phyloP scores from a whole-genome alignment of 2,329 filamentous ascomycete genomes.

The Trichothecium sympodiale region DNA sequence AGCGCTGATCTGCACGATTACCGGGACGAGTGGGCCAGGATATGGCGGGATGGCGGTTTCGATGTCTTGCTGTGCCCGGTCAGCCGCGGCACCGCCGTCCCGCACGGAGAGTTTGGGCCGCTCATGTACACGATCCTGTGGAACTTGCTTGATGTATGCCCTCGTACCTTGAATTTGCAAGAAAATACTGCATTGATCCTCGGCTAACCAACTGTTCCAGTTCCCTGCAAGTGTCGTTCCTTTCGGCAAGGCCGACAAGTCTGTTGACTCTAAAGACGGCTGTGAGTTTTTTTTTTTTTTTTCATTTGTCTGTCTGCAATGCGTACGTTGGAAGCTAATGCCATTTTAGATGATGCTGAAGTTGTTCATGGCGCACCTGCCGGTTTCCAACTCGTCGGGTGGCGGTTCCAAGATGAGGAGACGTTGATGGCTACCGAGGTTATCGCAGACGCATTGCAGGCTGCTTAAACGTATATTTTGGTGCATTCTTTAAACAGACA shows the following conservation, averaged over 20 bases:
- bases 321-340: too few species aligned
- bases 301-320: background rate
- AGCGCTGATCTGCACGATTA: slow-evolving; percentile 4
- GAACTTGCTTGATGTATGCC: slow-evolving; percentile 20
- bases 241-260: slow-evolving; percentile 5
- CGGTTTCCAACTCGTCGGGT: slow-evolving; percentile 12
- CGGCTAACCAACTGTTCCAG: slow-evolving; percentile 14
- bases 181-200: too few species aligned
- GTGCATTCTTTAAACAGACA: too few species aligned
- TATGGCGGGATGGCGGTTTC: slow-evolving; percentile 12
- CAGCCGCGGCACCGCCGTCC: slow-evolving; percentile 11
- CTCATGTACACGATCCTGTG: slow-evolving; percentile 19
- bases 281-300: background rate
- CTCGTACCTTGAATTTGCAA: too few species aligned
- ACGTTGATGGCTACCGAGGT: slow-evolving; percentile 7
- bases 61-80: slow-evolving; percentile 16
- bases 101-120: slow-evolving; percentile 11
- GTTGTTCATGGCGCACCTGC: slow-evolving; percentile 9
- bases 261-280: slow-evolving; percentile 1
- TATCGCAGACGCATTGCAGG: too few species aligned
- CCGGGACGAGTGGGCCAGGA: too few species aligned
- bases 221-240: slow-evolving; percentile 4
- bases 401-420: slow-evolving; percentile 12
- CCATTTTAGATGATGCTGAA: slow-evolving; percentile 2
- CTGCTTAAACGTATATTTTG: too few species aligned